Conservation (phyloP, 768 basidiomycete species). For the Candolleomyces efflorescens region DNA sequence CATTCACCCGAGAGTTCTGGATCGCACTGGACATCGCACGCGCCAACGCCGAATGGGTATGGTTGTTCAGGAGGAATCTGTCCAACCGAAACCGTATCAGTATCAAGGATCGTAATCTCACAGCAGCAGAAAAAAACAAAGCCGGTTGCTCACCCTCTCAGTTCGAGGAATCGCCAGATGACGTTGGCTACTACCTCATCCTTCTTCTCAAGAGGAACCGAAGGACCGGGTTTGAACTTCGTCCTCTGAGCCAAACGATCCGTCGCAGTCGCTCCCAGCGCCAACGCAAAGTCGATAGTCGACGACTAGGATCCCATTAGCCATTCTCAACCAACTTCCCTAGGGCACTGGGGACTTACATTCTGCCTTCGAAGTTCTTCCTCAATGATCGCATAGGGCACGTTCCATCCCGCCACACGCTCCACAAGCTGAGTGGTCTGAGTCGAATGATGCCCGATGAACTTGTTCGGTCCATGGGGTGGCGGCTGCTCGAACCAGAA, state of each 20-base stretch:
- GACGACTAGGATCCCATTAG: constrained; percentile 60
- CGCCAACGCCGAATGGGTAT: constrained; percentile 85
- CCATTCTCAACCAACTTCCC: neutral
- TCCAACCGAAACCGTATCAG: constrained; percentile 8
- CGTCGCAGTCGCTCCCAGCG: constrained; percentile 83
- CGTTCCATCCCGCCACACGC: constrained; percentile 86
- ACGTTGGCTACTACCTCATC: constrained; percentile 98
- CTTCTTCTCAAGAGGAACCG: constrained; percentile 82
- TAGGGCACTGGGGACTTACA: constrained; percentile 44
- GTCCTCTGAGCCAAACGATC: constrained; percentile 83
- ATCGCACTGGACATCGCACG: constrained; percentile 88
- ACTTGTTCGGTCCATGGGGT: constrained; percentile 45
- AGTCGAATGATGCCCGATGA: constrained; percentile 65
- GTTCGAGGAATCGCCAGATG: constrained; percentile 96
- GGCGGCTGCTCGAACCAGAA: constrained; percentile 74
- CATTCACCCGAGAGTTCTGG: constrained; percentile 76
- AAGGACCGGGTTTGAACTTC: constrained; percentile 52
- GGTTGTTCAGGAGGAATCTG: constrained; percentile 86
- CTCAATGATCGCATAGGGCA: constrained; percentile 79
- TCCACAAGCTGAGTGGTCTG: constrained; percentile 87
- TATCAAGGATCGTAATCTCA: constrained; percentile 1
- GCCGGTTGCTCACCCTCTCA: constrained; percentile 93
- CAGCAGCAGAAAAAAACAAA: constrained; percentile 15
- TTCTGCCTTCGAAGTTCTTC: constrained; percentile 95
- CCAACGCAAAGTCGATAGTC: constrained; percentile 94